phyloP scores from a whole-genome alignment of 768 basidiomycete species.

The Auricularia cornea region DNA sequence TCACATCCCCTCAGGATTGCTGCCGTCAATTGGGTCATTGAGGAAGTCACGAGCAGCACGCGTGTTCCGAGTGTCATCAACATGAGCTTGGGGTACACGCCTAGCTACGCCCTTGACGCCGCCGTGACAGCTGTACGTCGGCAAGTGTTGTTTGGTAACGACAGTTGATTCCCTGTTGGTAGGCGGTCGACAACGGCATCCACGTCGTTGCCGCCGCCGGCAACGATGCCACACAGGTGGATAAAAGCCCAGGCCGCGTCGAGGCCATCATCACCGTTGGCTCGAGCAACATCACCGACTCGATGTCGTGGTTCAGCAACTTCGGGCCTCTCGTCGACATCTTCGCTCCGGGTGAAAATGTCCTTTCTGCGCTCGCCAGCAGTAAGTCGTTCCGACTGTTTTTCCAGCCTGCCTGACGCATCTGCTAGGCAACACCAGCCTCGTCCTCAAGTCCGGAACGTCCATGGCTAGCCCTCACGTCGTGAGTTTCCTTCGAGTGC shows the following conservation, averaged over 20 bases:
- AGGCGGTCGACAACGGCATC: slow-evolving; percentile 5
- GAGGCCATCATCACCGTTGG: slow-evolving; percentile 9
- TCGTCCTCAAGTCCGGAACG: slow-evolving; percentile 72
- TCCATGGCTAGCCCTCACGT: slow-evolving; percentile 92
- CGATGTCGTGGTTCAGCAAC: slow-evolving; percentile 10
- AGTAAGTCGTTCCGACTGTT: neutral
- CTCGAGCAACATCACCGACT: slow-evolving; percentile 8
- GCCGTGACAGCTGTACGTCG: slow-evolving; percentile 42
- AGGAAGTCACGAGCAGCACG: slow-evolving; percentile 12
- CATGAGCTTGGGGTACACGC: slow-evolving; percentile 96
- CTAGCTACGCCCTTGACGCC: slow-evolving; percentile 76
- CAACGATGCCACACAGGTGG: slow-evolving; percentile 4
- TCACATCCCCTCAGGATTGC: slow-evolving; percentile 12
- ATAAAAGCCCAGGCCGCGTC: slow-evolving; percentile 5
- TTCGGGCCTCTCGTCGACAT: slow-evolving; percentile 9
- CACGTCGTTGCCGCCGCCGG: slow-evolving; percentile 10
- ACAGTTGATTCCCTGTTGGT: slow-evolving; percentile 25
- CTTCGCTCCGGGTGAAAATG: slow-evolving; percentile 9
- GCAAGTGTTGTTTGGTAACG: neutral
- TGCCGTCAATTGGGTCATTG: slow-evolving; percentile 26
- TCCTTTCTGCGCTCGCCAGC: slow-evolving; percentile 6
- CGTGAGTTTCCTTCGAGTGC: too few relatives aligned
- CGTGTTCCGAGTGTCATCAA: slow-evolving; percentile 33
- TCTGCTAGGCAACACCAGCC: slow-evolving; percentile 38
- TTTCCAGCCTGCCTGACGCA: neutral